phyloP scores from a whole-genome alignment of 257 asterid genomes.

The Pogostemon cablin region DNA sequence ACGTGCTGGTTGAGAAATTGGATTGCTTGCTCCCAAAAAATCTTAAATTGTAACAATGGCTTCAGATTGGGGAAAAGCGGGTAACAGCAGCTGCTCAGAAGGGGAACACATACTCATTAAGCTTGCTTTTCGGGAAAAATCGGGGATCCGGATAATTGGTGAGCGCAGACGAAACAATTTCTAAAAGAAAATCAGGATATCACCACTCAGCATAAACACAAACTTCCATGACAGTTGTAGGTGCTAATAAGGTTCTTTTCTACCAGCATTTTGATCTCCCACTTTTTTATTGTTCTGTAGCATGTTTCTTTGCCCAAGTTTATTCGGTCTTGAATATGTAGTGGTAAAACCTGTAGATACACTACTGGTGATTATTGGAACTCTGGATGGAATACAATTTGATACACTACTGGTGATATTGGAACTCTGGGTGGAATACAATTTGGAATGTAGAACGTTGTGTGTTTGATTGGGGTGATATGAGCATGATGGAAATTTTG shows the following conservation, averaged over 20 bases:
- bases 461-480: background rate
- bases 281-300: background rate
- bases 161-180: background rate
- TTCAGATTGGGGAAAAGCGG: conserved; percentile 81
- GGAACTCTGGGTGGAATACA: background rate
- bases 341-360: background rate
- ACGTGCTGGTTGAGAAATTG: background rate
- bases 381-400: background rate
- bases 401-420: background rate
- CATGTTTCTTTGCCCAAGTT: background rate
- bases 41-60: conserved; percentile 26
- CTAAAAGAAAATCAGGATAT: conserved; percentile 4
- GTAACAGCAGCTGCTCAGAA: conserved; percentile 77
- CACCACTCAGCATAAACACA: too few relatives aligned
- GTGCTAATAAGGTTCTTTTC: too few relatives aligned
- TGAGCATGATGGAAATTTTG: background rate
- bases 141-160: conserved; percentile 38
- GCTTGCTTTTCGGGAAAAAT: conserved; percentile 71
- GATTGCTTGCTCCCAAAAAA: conserved; percentile 21
- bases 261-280: background rate
- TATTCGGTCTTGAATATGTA: background rate
- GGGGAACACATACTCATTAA: conserved; percentile 78
- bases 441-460: background rate
- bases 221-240: too few relatives aligned
- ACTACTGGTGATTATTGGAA: background rate